Percentiles rank a stretch among this genome's conserved stretches.
Conservation (phyloP, 345 rosid genomes). For the Lumnitzera racemosa region DNA sequence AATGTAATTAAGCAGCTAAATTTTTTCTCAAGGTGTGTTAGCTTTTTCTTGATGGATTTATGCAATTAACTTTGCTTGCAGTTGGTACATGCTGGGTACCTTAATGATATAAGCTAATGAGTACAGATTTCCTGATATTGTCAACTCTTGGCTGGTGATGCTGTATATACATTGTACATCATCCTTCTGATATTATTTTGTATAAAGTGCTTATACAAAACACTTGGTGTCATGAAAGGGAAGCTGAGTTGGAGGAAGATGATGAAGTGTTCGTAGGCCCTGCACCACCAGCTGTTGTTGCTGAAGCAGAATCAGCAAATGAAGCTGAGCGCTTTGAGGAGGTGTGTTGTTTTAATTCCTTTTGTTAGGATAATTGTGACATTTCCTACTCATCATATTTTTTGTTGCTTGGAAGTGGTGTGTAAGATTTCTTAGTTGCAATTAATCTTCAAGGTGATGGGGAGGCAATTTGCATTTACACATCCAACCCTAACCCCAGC, state of each 20-base stretch:
- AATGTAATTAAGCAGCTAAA: too few species aligned
- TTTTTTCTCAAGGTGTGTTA: too few species aligned
- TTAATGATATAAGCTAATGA: too few species aligned
- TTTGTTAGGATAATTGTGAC: background rate
- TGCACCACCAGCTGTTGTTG: conserved; percentile 83
- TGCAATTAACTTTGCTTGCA: too few species aligned
- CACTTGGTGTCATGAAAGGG: conserved; percentile 21
- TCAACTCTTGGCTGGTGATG: background rate
- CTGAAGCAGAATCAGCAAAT: conserved; percentile 81
- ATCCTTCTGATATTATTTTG: conserved; percentile 3
- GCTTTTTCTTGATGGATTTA: too few species aligned
- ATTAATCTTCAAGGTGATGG: too few species aligned
- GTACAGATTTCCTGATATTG: background rate
- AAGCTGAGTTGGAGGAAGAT: conserved; percentile 83
- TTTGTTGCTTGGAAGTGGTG: too few species aligned
- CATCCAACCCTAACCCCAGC: too few species aligned
- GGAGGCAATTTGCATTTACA: too few species aligned
- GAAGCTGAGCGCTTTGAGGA: conserved; percentile 98
- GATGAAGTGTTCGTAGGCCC: conserved; percentile 74
- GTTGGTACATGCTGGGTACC: too few species aligned
- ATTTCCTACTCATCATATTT: too few species aligned
- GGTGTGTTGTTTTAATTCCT: conserved; percentile 29
- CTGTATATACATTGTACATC: background rate
- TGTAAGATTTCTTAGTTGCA: too few species aligned
- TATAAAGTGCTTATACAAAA: background rate